Conservation (phyloP, 345 rosid genomes). For the Jatropha curcas region DNA sequence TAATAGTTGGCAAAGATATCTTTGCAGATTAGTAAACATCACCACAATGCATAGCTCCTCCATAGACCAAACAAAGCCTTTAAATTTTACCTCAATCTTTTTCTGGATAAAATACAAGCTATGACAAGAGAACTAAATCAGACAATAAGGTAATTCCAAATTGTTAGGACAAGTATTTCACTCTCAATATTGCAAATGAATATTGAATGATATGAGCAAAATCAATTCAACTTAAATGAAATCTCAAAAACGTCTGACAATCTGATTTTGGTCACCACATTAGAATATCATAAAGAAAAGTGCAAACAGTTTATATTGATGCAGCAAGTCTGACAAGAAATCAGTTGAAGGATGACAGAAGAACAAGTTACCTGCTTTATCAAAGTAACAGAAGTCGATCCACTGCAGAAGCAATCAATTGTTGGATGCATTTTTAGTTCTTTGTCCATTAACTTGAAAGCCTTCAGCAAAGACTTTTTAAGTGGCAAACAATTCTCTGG, state of each 20-base stretch:
- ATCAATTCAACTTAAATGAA: background rate
- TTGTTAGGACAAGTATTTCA: background rate
- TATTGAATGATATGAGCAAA: background rate
- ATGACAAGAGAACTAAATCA: background rate
- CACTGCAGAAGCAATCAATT: conserved; percentile 97
- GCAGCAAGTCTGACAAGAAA: background rate
- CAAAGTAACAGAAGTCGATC: conserved; percentile 87
- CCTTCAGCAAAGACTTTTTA: conserved; percentile 64
- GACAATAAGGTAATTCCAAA: background rate
- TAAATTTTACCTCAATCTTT: background rate
- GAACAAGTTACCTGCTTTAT: conserved; percentile 68
- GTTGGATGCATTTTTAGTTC: conserved; percentile 79
- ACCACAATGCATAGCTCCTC: background rate
- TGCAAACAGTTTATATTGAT: background rate
- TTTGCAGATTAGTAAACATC: background rate
- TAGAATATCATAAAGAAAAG: background rate
- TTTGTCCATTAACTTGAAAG: conserved; percentile 83
- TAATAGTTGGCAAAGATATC: background rate
- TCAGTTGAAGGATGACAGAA: background rate
- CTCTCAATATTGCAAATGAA: background rate
- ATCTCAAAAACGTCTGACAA: background rate
- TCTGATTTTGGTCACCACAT: background rate
- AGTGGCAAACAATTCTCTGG: conserved; percentile 69
- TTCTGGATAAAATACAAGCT: background rate
- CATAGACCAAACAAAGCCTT: background rate